phyloP scores from a whole-genome alignment of 164 flowering plant genomes.

The Amborella trichopoda region DNA sequence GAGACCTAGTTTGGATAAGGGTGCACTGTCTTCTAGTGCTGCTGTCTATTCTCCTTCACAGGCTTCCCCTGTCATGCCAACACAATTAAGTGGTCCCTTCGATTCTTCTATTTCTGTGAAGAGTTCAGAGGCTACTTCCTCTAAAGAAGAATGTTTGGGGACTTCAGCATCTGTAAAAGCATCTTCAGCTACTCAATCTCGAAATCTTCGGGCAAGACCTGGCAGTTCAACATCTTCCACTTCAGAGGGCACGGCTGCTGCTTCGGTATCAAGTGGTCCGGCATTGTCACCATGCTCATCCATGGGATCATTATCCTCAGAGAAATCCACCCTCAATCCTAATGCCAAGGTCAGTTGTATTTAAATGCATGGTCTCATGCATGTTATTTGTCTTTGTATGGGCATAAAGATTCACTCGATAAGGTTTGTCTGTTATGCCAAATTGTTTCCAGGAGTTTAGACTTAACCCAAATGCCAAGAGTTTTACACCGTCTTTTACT shows the following conservation, averaged over 20 bases:
- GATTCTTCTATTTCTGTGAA: slow-evolving; percentile 20
- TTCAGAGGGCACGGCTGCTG: slow-evolving; percentile 39
- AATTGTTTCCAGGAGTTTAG: slow-evolving; percentile 63
- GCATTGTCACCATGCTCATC: slow-evolving; percentile 88
- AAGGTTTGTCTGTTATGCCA: not conserved
- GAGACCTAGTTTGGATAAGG: slow-evolving; percentile 29
- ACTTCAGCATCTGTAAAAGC: slow-evolving; percentile 25
- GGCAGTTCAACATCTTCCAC: slow-evolving; percentile 59
- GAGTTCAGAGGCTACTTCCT: slow-evolving; percentile 17
- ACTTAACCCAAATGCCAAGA: slow-evolving; percentile 92
- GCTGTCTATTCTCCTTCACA: slow-evolving; percentile 23
- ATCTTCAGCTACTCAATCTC: slow-evolving; percentile 22
- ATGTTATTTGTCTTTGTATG: not conserved
- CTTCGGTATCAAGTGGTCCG: slow-evolving; percentile 39
- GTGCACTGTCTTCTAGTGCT: slow-evolving; percentile 23
- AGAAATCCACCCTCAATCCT: slow-evolving; percentile 86
- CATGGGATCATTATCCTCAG: slow-evolving; percentile 78
- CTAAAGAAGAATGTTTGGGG: slow-evolving; percentile 21
- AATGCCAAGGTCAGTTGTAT: slow-evolving; percentile 62
- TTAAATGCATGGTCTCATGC: not conserved
- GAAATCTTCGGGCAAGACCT: slow-evolving; percentile 31
- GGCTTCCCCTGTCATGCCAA: not conserved
- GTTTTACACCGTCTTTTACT: slow-evolving; percentile 56
- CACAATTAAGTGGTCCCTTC: not conserved
- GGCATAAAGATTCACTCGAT: not conserved